A percentile compares a stretch with the other conserved stretches of the same genome.
phyloP scores from a whole-genome alignment of 1,284 basidiomycete genomes.

The Takashimella koratensis region DNA sequence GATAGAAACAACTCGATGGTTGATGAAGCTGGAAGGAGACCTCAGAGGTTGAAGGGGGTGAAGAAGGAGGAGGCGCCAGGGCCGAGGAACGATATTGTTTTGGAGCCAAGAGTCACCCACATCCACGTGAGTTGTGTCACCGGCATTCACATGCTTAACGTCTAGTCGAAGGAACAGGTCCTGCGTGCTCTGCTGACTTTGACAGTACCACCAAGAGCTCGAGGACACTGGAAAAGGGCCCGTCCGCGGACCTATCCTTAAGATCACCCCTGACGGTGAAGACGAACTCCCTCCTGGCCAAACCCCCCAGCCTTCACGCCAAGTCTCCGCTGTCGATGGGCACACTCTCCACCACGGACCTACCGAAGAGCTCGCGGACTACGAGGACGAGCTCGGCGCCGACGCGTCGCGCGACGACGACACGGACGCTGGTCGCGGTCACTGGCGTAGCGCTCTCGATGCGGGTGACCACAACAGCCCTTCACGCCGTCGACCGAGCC shows the following conservation, averaged over 20 bases:
- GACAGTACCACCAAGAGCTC: conserved; percentile 20
- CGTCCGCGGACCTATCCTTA: conserved; percentile 26
- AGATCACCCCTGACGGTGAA: conserved; percentile 34
- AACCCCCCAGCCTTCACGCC: conserved; percentile 23
- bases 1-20: conserved; percentile 13
- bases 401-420: neutral
- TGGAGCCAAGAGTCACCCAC: conserved; percentile 35
- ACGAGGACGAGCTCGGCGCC: conserved; percentile 6
- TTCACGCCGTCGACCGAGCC: neutral
- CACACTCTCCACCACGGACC: neutral
- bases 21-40: conserved; percentile 34
- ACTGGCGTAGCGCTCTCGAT: conserved; percentile 2
- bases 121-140: conserved; percentile 32
- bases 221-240: conserved; percentile 20
- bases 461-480: neutral
- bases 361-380: conserved; percentile 3
- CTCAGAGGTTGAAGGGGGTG: conserved; percentile 27
- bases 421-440: conserved; percentile 2
- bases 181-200: conserved; percentile 4
- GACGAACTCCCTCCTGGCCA: conserved; percentile 32
- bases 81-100: conserved; percentile 39
- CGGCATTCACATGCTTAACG: too few relatives aligned
- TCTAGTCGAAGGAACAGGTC: too few relatives aligned
- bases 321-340: conserved; percentile 4
- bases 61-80: conserved; percentile 41